These are phyloP conservation scores for Penstemon barbatus DNA, from an alignment of 257 asterid genomes.

Conservation along the genomic window DNA sequence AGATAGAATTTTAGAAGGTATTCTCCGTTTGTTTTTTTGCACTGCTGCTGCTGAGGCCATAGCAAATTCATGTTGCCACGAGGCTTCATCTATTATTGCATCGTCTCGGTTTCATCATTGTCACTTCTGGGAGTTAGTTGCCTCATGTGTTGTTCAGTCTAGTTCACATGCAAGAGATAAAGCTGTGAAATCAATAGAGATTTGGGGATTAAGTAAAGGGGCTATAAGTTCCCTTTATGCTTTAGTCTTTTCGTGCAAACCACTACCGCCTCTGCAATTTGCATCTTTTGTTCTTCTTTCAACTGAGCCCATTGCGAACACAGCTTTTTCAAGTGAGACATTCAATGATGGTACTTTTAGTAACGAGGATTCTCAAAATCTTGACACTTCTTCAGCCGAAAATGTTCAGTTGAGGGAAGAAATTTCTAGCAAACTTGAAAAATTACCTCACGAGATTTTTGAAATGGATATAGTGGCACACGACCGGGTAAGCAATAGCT, in stretches of 20 bases:
- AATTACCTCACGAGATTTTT: constrained; percentile 52
- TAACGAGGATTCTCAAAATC: constrained; percentile 44
- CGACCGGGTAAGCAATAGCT: constrained; percentile 58
- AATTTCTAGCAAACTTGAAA: constrained; percentile 66
- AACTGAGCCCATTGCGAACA: constrained; percentile 57
- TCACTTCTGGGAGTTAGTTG: constrained; percentile 87
- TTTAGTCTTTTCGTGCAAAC: constrained; percentile 69
- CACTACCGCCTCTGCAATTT: constrained; percentile 75
- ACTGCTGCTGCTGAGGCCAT: constrained; percentile 81
- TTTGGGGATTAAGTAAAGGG: constrained; percentile 96
- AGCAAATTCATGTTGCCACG: constrained; percentile 46
- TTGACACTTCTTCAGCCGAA: constrained; percentile 54
- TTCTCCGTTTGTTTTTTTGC: constrained; percentile 87
- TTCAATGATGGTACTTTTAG: constrained; percentile 42
- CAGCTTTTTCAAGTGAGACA: constrained; percentile 48
- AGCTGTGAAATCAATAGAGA: constrained; percentile 82
- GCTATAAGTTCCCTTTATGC: constrained; percentile 79
- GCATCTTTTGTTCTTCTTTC: constrained; percentile 88
- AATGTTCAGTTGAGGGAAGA: constrained; percentile 65
- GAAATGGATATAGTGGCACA: constrained; percentile 72
- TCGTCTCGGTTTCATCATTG: constrained; percentile 65
- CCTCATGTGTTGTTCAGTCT: constrained; percentile 67
- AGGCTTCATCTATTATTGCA: constrained; percentile 69
- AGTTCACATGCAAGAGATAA: constrained; percentile 85
- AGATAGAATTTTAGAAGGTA: constrained; percentile 76